These are phyloP conservation scores for Adansonia rubrostipa DNA, from an alignment of 441 rosid species.

Conservation along the genomic window DNA sequence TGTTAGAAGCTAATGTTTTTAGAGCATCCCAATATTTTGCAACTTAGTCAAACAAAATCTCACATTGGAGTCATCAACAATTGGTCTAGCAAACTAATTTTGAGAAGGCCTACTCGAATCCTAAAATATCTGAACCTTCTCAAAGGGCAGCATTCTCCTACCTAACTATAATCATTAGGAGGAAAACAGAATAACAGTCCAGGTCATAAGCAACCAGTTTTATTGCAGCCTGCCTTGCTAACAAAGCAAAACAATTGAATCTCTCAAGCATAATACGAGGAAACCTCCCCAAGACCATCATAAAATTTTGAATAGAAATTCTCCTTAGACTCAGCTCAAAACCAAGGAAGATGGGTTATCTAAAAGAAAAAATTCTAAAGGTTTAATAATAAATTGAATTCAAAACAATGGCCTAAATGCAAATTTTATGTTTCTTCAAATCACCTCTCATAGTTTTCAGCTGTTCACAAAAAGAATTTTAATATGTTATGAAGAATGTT, in stretches of 20 bases:
- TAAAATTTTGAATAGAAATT: neutral
- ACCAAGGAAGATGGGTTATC: neutral
- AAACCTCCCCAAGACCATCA: slow-evolving; percentile 12
- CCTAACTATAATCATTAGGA: neutral
- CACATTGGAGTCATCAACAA: neutral
- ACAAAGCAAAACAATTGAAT: neutral
- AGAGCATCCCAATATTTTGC: slow-evolving; percentile 17
- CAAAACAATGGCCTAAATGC: neutral
- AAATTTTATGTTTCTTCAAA: neutral
- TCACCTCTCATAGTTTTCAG: neutral
- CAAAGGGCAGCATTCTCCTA: slow-evolving; percentile 16
- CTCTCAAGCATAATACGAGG: neutral
- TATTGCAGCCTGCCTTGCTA: neutral
- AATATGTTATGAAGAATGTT: neutral
- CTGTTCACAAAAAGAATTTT: neutral
- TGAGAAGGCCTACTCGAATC: neutral
- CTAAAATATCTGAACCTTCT: neutral
- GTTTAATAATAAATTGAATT: neutral
- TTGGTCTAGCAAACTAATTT: neutral
- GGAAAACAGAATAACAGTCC: neutral
- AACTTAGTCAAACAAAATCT: slow-evolving; percentile 6
- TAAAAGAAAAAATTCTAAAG: neutral
- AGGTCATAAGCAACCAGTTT: neutral
- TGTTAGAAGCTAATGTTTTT: neutral
- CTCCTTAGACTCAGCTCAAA: neutral